Evolutionary conservation across 345 rosid genomes (phyloP).

Genomic region (Aegle marmelos): DNA sequence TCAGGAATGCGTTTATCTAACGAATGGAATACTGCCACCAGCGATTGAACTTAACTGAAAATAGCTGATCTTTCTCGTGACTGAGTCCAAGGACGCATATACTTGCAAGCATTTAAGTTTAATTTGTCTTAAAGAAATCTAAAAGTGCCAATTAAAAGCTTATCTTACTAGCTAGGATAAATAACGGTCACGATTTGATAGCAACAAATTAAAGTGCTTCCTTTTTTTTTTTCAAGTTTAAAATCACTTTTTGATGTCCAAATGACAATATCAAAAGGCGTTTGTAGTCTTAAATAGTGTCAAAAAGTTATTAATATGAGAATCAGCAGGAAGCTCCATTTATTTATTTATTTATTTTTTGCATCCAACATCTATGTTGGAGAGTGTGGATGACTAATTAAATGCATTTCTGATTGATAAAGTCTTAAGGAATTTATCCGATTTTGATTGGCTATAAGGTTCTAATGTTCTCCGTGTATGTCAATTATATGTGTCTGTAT

Average conservation of each 20-base stretch:
- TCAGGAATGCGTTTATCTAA: too few relatives aligned
- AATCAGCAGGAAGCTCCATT: too few relatives aligned
- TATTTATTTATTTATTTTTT: background rate
- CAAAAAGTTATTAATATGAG: too few relatives aligned
- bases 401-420: background rate
- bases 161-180: too few relatives aligned
- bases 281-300: background rate
- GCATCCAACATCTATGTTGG: background rate
- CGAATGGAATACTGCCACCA: too few relatives aligned
- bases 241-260: background rate
- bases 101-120: background rate
- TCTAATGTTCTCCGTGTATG: constrained; percentile 2
- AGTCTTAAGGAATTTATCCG: constrained; percentile 7
- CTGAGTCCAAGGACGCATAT: background rate
- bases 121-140: background rate
- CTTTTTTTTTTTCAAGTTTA: background rate
- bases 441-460: constrained; percentile 3
- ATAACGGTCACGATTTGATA: too few relatives aligned
- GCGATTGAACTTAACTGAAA: too few relatives aligned
- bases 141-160: background rate
- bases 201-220: too few relatives aligned
- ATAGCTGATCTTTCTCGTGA: background rate
- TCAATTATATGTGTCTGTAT: too few relatives aligned
- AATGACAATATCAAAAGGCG: background rate
- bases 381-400: background rate